Evolutionary conservation across 2,329 filamentous ascomycete species (phyloP).

Genomic region (Cercospora zeina): DNA sequence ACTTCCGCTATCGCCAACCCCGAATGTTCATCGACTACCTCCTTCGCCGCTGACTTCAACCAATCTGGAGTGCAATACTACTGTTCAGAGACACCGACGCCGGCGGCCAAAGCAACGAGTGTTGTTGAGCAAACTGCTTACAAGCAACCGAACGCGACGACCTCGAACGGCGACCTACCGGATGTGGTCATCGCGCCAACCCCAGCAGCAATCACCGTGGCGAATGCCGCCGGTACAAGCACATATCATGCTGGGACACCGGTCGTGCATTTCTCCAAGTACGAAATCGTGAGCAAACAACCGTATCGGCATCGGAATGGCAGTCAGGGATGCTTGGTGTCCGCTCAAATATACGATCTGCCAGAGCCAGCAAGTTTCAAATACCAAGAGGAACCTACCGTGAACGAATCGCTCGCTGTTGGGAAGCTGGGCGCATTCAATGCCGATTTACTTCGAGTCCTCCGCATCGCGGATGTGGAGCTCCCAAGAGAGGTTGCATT

Average conservation of each 20-base stretch:
- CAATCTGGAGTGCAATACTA: constrained; percentile 26
- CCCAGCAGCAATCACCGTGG: constrained; percentile 34
- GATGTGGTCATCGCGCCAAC: constrained; percentile 36
- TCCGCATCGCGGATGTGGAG: constrained; percentile 21
- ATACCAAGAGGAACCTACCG: constrained; percentile 37
- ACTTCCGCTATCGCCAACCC: constrained; percentile 35
- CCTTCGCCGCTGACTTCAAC: constrained; percentile 27
- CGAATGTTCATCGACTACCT: constrained; percentile 32
- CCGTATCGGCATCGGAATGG: constrained; percentile 35
- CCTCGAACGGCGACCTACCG: constrained; percentile 35
- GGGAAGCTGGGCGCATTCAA: constrained; percentile 34
- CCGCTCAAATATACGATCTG: constrained; percentile 42
- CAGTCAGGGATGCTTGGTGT: constrained; percentile 36
- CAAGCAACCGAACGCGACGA: constrained; percentile 32
- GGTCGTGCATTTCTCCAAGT: constrained; percentile 48
- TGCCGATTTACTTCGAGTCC: constrained; percentile 40
- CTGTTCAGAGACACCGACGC: constrained; percentile 35
- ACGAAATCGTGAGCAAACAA: constrained; percentile 45
- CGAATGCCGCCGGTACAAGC: constrained; percentile 21
- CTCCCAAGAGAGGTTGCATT: constrained; percentile 25
- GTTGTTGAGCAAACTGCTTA: constrained; percentile 38
- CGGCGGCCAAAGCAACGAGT: constrained; percentile 37
- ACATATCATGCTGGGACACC: constrained; percentile 40
- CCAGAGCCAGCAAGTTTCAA: constrained; percentile 42
- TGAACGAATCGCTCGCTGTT: constrained; percentile 34